phyloP scores from a whole-genome alignment of 345 rosid genomes.

The Microcos paniculata region DNA sequence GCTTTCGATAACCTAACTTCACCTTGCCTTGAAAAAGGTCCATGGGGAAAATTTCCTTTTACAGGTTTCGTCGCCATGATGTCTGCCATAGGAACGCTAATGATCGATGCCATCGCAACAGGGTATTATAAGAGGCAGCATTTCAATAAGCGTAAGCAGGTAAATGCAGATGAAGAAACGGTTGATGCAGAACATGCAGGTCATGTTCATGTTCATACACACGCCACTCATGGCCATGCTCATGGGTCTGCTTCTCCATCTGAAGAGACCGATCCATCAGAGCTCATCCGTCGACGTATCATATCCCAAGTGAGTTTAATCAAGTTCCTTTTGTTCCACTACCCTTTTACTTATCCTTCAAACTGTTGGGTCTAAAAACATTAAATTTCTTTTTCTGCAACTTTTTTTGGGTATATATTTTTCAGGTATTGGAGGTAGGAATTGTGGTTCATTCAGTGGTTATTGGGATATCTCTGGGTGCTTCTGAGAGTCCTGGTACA shows the following conservation, averaged over 20 bases:
- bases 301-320: constrained; percentile 43
- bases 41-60: constrained; percentile 61
- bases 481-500: constrained; percentile 45
- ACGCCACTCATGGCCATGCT: constrained; percentile 60
- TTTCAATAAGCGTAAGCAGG: constrained; percentile 25
- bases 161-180: constrained; percentile 37
- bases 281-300: constrained; percentile 46
- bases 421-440: constrained; percentile 66
- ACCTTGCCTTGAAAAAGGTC: constrained; percentile 38
- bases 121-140: constrained; percentile 47
- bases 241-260: constrained; percentile 46
- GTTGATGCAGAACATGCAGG: constrained; percentile 34
- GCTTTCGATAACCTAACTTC: constrained; percentile 56
- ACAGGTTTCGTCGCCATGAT: constrained; percentile 61
- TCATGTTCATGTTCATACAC: constrained; percentile 63
- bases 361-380: neutral
- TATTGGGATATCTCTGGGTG: constrained; percentile 69
- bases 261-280: constrained; percentile 17
- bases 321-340: neutral
- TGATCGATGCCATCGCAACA: constrained; percentile 57
- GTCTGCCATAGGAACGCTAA: constrained; percentile 48
- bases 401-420: neutral
- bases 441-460: constrained; percentile 73
- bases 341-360: neutral
- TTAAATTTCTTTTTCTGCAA: too few relatives aligned